Base-by-base conservation (phyloP, 2,329 filamentous ascomycete species). In the Calonectria crousiana region DNA sequence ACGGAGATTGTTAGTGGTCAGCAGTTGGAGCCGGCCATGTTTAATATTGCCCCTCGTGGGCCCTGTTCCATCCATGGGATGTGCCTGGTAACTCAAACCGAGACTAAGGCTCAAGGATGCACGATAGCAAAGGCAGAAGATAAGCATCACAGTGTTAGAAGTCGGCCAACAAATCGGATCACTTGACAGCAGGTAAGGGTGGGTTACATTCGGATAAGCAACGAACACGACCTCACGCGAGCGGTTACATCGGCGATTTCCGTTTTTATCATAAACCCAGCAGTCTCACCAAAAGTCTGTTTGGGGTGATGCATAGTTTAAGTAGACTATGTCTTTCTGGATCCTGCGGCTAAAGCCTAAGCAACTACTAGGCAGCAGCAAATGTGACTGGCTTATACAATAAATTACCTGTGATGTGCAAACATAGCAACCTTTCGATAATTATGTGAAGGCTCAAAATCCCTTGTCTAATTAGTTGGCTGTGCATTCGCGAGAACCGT, bases 401-500 rank as follows among this genome's bases (percentile, higher is more conserved):
- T 14, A 23, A 11, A 47, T 23, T 47, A 23, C 10, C 13, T 47
- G 20, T 23, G n/a, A 23, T 11, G 11, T 13, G 18, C n/a, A 47
- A 13, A 23, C 20, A 47, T 8, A 23, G 44, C 10, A 23, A 47
- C 44, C 18, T 47, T 47, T 4, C n/a, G 4, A 47, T 47, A 4
- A n/a, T 10, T 47, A 5, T 23, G 10, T 3, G 10, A 23, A 18
- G 20, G 4, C 4, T 9, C 8, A n/a, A 20, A 47, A 11, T 8
- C n/a, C 20, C 8, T 6, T 13, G 3, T 18, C 36, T 62, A 41
- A 30, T 41, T 20, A 9, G 9, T 69, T 10, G 53, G 74, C 26
- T 41, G 44, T n/a, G 69, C 74, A 67, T 67, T 26, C 18, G 1
- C 14, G 10, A 80, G 38, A 1, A 52, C 41, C 16, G 76, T 79